These are phyloP conservation scores for Trifolium fragiferum DNA, from an alignment of 306 rosid genomes.

Conservation along the genomic window DNA sequence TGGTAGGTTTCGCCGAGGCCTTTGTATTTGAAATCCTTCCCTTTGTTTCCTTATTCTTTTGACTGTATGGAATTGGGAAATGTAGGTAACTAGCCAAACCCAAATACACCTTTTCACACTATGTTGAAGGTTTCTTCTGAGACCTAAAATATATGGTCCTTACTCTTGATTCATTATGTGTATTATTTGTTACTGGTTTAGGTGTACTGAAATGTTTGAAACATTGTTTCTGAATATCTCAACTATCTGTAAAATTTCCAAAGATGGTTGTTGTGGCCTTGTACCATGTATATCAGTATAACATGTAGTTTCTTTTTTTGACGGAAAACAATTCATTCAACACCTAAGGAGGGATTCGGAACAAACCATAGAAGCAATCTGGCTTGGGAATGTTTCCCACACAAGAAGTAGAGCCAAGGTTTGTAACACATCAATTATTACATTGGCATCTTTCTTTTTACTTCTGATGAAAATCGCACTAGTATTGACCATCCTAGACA, in stretches of 20 bases:
- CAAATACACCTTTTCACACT: constrained; percentile 4
- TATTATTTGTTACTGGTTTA: neutral
- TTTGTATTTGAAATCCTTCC: constrained; percentile 34
- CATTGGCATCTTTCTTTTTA: too few species aligned
- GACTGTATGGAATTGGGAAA: constrained; percentile 39
- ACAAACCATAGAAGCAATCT: neutral
- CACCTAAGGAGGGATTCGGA: neutral
- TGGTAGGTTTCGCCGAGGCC: constrained; percentile 28
- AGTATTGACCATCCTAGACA: neutral
- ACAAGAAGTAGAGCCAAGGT: neutral
- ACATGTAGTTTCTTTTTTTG: neutral
- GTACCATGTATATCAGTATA: neutral
- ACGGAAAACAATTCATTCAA: neutral
- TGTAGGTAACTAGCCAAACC: constrained; percentile 31
- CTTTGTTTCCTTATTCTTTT: constrained; percentile 21
- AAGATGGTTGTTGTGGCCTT: neutral
- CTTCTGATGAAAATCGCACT: too few species aligned
- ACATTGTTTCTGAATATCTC: constrained; percentile 6
- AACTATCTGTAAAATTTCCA: constrained; percentile 24
- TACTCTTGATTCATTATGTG: neutral
- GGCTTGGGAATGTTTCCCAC: neutral
- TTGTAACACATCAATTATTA: neutral
- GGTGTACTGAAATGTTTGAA: constrained; percentile 10
- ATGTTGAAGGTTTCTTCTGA: neutral
- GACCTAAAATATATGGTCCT: neutral